Evolutionary conservation across 805 yeast genomes (phyloP).

Genomic region (Wickerhamiella qilinensis): DNA sequence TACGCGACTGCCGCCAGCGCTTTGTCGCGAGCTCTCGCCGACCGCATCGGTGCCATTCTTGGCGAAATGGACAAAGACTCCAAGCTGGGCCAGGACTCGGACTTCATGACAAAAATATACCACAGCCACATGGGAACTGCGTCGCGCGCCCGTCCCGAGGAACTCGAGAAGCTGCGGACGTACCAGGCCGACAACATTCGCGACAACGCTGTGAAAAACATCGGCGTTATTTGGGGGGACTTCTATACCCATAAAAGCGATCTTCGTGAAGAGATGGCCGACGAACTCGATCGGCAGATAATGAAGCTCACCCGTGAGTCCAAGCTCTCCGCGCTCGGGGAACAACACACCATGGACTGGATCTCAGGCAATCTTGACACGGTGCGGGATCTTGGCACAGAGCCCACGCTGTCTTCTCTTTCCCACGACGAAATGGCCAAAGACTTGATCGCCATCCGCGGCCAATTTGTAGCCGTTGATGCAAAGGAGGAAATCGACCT

Average conservation of each 20-base stretch:
- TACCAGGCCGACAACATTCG: conserved; percentile 13
- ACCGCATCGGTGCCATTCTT: neutral
- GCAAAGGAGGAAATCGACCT: conserved; percentile 3
- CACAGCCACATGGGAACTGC: conserved; percentile 7
- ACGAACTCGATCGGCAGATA: conserved; percentile 12
- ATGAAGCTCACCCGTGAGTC: conserved; percentile 16
- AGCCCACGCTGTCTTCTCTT: conserved; percentile 11
- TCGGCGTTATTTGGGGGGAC: conserved; percentile 18
- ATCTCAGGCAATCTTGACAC: conserved; percentile 16
- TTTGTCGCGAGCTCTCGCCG: neutral
- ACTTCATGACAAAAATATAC: conserved; percentile 1
- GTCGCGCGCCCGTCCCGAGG: neutral
- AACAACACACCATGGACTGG: conserved; percentile 12
- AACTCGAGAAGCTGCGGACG: conserved; percentile 2
- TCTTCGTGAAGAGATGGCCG: conserved; percentile 14
- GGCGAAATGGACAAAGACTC: neutral
- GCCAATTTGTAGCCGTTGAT: conserved; percentile 1
- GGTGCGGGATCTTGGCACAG: conserved; percentile 11
- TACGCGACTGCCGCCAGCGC: neutral
- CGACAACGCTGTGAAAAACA: conserved; percentile 12
- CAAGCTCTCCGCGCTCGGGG: conserved; percentile 7
- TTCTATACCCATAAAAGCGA: conserved; percentile 15
- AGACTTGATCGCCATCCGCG: conserved; percentile 10
- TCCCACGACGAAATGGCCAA: conserved; percentile 10
- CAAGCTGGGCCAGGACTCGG: neutral